These are phyloP conservation scores for Suillus clintonianus DNA, from an alignment of 768 basidiomycete species.

Conservation along the genomic window DNA sequence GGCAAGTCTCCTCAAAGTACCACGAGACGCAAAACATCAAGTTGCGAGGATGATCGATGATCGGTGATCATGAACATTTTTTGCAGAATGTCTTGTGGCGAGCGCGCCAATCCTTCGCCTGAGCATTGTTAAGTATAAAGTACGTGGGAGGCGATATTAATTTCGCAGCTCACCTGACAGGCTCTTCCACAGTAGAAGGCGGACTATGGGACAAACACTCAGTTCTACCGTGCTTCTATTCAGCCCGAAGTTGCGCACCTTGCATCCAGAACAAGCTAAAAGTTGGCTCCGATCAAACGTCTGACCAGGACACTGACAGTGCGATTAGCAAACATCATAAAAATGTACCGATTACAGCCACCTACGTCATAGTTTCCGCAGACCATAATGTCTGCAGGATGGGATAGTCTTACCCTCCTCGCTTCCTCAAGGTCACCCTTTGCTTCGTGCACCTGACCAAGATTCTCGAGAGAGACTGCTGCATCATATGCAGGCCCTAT, in stretches of 20 bases:
- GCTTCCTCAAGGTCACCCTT: conserved; percentile 32
- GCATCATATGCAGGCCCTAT: conserved; percentile 30
- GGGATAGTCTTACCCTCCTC: conserved; percentile 25
- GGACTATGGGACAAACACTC: conserved; percentile 9
- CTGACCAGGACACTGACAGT: conserved; percentile 25
- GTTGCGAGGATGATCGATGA: neutral
- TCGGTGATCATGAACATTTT: neutral
- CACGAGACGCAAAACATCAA: neutral
- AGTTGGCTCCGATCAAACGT: conserved; percentile 19
- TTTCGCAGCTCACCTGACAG: conserved; percentile 23
- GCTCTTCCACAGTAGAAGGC: conserved; percentile 25
- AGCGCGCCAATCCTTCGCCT: conserved; percentile 29
- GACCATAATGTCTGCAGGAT: conserved; percentile 25
- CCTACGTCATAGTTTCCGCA: conserved; percentile 32
- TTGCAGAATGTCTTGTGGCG: conserved; percentile 34
- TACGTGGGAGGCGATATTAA: neutral
- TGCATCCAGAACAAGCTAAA: conserved; percentile 27
- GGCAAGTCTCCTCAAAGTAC: neutral
- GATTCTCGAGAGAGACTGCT: conserved; percentile 39
- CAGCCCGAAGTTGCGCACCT: conserved; percentile 15
- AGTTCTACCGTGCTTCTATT: neutral
- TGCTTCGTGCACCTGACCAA: conserved; percentile 38
- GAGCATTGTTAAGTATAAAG: neutral
- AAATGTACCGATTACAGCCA: neutral
- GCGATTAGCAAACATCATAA: neutral